These are phyloP conservation scores for Fusarium beomiforme DNA, from an alignment of 2,329 filamentous ascomycete genomes.

Conservation along the genomic window DNA sequence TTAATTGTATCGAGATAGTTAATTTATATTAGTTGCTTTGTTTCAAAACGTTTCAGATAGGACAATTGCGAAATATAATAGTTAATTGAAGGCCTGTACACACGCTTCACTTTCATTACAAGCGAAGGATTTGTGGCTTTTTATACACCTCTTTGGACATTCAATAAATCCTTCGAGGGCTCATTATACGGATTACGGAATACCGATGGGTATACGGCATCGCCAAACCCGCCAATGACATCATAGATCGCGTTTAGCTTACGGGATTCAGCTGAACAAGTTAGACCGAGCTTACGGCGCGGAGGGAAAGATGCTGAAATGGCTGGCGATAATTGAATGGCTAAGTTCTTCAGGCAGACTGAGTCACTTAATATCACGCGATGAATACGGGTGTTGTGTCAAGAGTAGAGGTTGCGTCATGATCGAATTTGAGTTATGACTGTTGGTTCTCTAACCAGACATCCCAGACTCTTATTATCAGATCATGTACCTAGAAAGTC, in stretches of 20 bases:
- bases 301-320: neutral
- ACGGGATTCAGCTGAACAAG: neutral
- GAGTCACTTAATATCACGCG: neutral
- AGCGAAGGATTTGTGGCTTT: too few species aligned
- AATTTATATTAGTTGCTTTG: too few species aligned
- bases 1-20: too few species aligned
- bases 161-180: neutral
- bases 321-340: neutral
- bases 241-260: neutral
- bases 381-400: neutral
- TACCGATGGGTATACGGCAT: neutral
- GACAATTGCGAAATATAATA: too few species aligned
- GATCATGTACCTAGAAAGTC: neutral
- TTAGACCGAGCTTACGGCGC: neutral
- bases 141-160: neutral
- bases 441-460: too few species aligned
- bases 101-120: neutral
- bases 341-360: neutral
- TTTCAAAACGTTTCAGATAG: neutral
- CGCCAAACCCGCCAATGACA: neutral
- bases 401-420: neutral
- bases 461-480: neutral
- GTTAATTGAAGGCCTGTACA: too few species aligned
- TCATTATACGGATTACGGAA: neutral
- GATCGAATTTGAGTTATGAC: neutral